Conservation (phyloP, 345 rosid species). For the Isatis tinctoria region DNA sequence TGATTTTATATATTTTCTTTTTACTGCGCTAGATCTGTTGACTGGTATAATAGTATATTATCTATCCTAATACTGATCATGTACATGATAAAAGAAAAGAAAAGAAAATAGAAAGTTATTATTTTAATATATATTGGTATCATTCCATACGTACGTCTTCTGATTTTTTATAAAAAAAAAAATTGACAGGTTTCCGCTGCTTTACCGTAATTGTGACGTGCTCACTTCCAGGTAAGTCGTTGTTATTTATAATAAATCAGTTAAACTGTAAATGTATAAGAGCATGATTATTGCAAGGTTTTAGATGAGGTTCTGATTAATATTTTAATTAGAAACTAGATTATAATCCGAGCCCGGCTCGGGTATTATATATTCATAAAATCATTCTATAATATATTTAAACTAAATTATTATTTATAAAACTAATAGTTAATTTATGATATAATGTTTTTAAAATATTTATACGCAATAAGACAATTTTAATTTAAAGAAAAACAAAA, state of each 20-base stretch:
- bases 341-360: too few relatives aligned
- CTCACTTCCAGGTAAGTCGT: not conserved
- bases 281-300: too few relatives aligned
- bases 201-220: not conserved
- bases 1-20: not conserved
- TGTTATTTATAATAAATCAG: not conserved
- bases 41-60: not conserved
- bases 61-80: not conserved
- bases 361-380: too few relatives aligned
- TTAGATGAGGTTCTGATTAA: too few relatives aligned
- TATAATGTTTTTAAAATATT: too few relatives aligned
- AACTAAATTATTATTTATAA: too few relatives aligned
- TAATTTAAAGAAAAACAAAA: too few relatives aligned
- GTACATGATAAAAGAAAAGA: not conserved
- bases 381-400: too few relatives aligned
- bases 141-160: not conserved
- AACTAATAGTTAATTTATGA: too few relatives aligned
- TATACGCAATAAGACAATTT: too few relatives aligned
- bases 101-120: too few relatives aligned
- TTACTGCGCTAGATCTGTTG: not conserved
- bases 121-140: not conserved
- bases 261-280: not conserved
- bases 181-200: not conserved
- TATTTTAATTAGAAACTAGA: too few relatives aligned
- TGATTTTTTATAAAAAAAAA: not conserved